Base-by-base conservation (phyloP, 176 grass and related monocot species). In the Miscanthus lutarioriparius region DNA sequence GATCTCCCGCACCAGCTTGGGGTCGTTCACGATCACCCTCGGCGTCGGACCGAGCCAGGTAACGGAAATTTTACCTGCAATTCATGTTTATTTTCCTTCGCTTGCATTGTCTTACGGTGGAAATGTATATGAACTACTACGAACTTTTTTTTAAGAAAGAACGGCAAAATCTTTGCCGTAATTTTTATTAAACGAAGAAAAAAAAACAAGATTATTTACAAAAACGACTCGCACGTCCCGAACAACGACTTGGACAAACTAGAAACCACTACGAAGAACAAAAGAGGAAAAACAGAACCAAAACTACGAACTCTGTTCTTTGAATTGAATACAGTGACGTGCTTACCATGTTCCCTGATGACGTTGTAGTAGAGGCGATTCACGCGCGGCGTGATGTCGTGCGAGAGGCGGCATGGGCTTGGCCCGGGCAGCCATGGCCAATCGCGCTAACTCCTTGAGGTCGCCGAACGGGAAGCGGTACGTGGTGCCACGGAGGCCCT, bases 381-480 rank as follows among this genome's bases (percentile, higher is more conserved):
- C 11, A 70, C 76, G 3, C 93, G 93, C 14, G 72, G 76, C 43
- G 82, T 15, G 77, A 95, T 26, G 80, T 58, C 86, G 87, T 95
- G 93, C 9, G 86, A 87, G 15, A 86, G 25, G 25, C 22, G 88
- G 79, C 83, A 92, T 89, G 54, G 86, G 80, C 39, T 64, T 51
- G 49, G 90, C 49, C 49, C 20, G 32, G 4, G 85, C 88, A 48
- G 63, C 86, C 3, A 13, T 22, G 22, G 8, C 0, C 32, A 87
- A 58, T 44, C 82, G 85, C 32, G 10, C 56, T 22, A 30, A 41
- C 11, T 91, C 88, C 75, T 41, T 81, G 19, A 79, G n/a, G 67
- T 92, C 88, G n/a, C 90, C 88, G 65, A 63, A 41, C 11, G 76
- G 82, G 70, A 88, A 84, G 48, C 82, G 83, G 73, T 88, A 92